These are phyloP conservation scores for Colletotrichum neosansevieriae DNA, from an alignment of 2,329 filamentous ascomycete genomes.

Conservation along the genomic window DNA sequence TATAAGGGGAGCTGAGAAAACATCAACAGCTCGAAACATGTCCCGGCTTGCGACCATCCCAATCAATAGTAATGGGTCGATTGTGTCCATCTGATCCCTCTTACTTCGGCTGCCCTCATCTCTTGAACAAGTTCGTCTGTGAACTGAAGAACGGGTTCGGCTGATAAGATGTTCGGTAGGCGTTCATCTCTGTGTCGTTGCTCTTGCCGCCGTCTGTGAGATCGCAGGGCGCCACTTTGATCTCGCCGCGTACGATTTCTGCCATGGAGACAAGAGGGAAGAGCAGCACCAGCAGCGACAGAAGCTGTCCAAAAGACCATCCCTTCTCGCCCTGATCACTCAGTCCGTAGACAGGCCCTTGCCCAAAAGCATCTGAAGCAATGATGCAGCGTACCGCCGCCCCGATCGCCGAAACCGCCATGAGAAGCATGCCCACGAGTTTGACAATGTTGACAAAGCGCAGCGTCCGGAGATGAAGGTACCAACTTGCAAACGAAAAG, in stretches of 20 bases:
- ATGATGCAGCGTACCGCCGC: slow-evolving; percentile 68
- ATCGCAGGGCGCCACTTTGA: slow-evolving; percentile 47
- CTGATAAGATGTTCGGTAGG: slow-evolving; percentile 50
- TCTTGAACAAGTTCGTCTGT: slow-evolving; percentile 52
- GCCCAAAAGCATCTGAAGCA: slow-evolving; percentile 71
- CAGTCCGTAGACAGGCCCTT: slow-evolving; percentile 60
- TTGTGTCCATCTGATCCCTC: not conserved
- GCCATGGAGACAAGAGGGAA: slow-evolving; percentile 70
- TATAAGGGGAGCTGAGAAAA: not conserved
- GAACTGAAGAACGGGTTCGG: slow-evolving; percentile 60
- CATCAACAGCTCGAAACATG: no score
- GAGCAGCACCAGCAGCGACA: slow-evolving; percentile 70
- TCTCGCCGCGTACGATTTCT: slow-evolving; percentile 68
- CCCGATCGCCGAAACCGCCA: slow-evolving; percentile 68
- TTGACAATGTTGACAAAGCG: slow-evolving; percentile 68
- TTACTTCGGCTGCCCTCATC: slow-evolving; percentile 40
- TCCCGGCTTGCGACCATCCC: no score
- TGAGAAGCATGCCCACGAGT: slow-evolving; percentile 65
- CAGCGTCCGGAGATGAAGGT: slow-evolving; percentile 68
- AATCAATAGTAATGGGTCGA: no score
- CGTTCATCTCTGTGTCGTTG: slow-evolving; percentile 37
- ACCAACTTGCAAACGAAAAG: slow-evolving; percentile 72
- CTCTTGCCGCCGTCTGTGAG: not conserved
- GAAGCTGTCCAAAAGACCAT: slow-evolving; percentile 74
- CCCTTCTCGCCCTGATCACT: slow-evolving; percentile 64